Evolutionary conservation across 2,329 filamentous ascomycete genomes (phyloP), one percentile per base, ranked within the genome.

Genomic region (Cadophora sp.): DNA sequence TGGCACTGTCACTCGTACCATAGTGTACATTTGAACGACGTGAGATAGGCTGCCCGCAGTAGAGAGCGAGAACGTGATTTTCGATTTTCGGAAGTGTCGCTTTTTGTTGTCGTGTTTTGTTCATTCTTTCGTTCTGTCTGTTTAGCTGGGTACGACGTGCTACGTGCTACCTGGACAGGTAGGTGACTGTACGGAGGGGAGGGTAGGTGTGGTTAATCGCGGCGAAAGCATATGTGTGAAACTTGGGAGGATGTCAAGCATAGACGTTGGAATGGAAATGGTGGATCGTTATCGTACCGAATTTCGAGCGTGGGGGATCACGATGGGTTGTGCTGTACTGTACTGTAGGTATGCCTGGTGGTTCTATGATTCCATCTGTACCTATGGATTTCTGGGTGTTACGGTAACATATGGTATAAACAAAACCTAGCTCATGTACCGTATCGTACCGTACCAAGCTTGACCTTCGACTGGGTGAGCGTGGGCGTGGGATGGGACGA

Each of bases 31-130:
- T 9, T 5, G 30, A 33, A 33, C 8, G 3, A 39, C 33, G 4
- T 39, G 36, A 39, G 36, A 20, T 22, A 43, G 55, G 55, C 55
- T 41, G 33, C 11, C 55, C 55, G 55, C 55, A 43, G 36, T 20
- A 14, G n/a, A 58, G 13, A 6, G 27, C 20, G 20, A 27, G 55
- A 43, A 43, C 36, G 55, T 58, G 55, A 43, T 58, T 58, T 43
- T 33, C 16, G 18, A 58, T 9, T 14, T 45, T 20, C 16, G 16
- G 43, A 7, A 4, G 43, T 45, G 14, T 45, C 18, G 1, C n/a
- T 45, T 18, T 3, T 43, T 13, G 3, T 5, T 18, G 41, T 43
- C n/a, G n/a, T n/a, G n/a, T n/a, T n/a, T n/a, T n/a, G n/a, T 43
- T 43, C 41, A 6, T 30, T 30, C 27, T 1, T 30, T 6, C 27